Percentiles rank a stretch among this genome's conserved stretches.
Conservation (phyloP, 345 rosid species). For the Linum tenue region DNA sequence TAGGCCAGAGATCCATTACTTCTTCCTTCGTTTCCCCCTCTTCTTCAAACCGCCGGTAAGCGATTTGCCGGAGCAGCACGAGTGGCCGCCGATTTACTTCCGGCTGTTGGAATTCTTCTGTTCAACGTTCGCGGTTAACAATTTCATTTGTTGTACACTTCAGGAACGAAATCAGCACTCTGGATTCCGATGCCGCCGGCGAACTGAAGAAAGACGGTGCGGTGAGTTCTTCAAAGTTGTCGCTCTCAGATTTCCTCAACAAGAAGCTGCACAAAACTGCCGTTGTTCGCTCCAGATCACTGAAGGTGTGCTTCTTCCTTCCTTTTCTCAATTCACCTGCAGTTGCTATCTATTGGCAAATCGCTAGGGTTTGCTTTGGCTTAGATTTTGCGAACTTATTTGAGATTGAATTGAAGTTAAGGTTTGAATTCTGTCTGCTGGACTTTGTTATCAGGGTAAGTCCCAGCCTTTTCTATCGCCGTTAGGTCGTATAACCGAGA, state of each 20-base stretch:
- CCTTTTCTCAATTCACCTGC: background rate
- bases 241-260: constrained; percentile 56
- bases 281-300: constrained; percentile 26
- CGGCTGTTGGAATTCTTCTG: background rate
- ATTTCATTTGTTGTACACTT: too few species aligned
- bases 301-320: constrained; percentile 31
- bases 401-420: background rate
- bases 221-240: constrained; percentile 27
- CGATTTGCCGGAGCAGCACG: background rate
- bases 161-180: constrained; percentile 11
- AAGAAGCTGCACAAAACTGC: constrained; percentile 36
- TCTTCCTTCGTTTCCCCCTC: constrained; percentile 31
- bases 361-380: background rate
- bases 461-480: constrained; percentile 40
- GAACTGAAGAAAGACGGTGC: constrained; percentile 12
- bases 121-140: too few species aligned
- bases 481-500: constrained; percentile 16
- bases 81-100: background rate
- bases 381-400: constrained; percentile 4
- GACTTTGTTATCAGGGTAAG: constrained; percentile 31
- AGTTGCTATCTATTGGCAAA: background rate
- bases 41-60: constrained; percentile 40
- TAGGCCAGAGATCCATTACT: constrained; percentile 62
- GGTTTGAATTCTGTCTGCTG: background rate
- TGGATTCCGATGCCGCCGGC: constrained; percentile 14